phyloP scores from a whole-genome alignment of 192 early-diverging fungal species.

The Gamsiella multidivaricata region DNA sequence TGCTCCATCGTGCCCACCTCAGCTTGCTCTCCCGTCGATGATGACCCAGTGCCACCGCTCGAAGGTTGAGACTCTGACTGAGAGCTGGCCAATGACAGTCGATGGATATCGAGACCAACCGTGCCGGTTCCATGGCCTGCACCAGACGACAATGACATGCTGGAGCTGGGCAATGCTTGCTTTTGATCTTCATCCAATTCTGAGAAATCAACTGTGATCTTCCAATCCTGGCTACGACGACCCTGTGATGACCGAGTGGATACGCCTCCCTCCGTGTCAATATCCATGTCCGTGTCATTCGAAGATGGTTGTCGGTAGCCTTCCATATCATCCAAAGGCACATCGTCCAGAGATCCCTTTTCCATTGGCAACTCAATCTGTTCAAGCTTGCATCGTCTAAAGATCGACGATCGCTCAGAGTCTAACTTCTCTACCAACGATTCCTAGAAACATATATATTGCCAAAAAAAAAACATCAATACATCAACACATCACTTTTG shows the following conservation, averaged over 20 bases:
- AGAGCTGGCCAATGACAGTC: constrained; percentile 18
- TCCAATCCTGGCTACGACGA: constrained; percentile 57
- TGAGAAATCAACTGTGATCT: constrained; percentile 71
- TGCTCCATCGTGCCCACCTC: constrained; percentile 57
- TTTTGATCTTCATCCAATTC: constrained; percentile 63
- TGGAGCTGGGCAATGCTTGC: constrained; percentile 35
- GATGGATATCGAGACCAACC: constrained; percentile 23
- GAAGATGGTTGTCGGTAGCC: constrained; percentile 26
- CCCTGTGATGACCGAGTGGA: constrained; percentile 2
- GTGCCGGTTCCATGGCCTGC: neutral
- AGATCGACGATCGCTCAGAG: constrained; percentile 82
- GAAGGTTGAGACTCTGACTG: constrained; percentile 12
- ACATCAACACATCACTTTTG: too few relatives aligned
- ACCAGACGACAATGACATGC: neutral
- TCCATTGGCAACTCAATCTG: constrained; percentile 90
- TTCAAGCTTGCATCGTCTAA: constrained; percentile 92
- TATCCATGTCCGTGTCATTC: constrained; percentile 59
- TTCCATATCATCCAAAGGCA: constrained; percentile 78
- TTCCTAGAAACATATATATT: constrained; percentile 51
- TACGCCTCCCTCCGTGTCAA: constrained; percentile 45
- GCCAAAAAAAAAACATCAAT: neutral
- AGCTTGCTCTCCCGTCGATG: constrained; percentile 17
- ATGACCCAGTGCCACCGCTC: constrained; percentile 15
- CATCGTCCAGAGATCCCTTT: constrained; percentile 77
- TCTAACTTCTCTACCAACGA: constrained; percentile 82